Conservation (phyloP, 2,329 filamentous ascomycete species). For the Pestalotiopsis fici region DNA sequence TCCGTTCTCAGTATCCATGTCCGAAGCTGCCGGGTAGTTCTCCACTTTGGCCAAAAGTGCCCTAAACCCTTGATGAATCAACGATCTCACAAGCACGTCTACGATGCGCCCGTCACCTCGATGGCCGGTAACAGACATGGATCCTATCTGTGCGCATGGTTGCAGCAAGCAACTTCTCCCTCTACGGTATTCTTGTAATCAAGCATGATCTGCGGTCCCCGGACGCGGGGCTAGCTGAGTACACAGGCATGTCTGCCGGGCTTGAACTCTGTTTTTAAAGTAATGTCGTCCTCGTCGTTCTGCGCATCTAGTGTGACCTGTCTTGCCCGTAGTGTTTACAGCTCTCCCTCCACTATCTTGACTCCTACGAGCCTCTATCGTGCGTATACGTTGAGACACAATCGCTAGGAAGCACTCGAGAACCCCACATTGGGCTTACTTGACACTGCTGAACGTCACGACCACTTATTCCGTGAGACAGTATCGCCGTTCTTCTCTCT, state of each 20-base stretch:
- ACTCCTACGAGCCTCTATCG: not conserved
- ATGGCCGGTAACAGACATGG: not conserved
- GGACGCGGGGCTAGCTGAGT: not conserved
- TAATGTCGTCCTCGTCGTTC: not conserved
- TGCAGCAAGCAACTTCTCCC: not conserved
- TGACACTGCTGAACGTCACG: not conserved
- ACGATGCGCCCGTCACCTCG: not conserved
- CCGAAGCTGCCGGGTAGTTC: not conserved
- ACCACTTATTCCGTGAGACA: not conserved
- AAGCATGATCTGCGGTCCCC: conserved; percentile 1
- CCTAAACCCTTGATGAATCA: not conserved
- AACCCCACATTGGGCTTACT: not conserved
- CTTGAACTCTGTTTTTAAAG: not conserved
- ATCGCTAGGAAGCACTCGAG: not conserved
- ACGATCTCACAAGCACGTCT: not conserved
- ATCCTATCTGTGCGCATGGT: not conserved
- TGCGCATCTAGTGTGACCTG: not conserved
- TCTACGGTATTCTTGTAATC: not conserved
- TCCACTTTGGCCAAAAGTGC: not conserved
- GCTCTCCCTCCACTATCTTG: not conserved
- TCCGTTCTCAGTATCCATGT: conserved; percentile 12
- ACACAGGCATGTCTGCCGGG: not conserved
- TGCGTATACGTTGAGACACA: not conserved
- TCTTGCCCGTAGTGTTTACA: not conserved
- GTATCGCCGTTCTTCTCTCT: not conserved